Evolutionary conservation across 2,329 filamentous ascomycete genomes (phyloP).

Genomic region (Fusarium aywerte): DNA sequence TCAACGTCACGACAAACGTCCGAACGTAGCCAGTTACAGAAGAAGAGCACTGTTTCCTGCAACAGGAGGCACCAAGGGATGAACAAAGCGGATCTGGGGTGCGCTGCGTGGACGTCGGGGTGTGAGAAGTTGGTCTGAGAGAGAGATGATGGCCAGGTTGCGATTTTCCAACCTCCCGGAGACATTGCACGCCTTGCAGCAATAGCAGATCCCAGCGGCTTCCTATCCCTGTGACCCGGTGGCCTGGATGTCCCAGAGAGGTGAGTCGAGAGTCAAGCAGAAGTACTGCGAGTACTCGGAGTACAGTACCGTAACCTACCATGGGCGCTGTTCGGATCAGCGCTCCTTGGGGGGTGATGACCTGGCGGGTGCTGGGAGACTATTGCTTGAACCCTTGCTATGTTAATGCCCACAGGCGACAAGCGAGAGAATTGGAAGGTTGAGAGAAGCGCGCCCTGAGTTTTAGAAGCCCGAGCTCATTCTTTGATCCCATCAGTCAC

Average conservation of each 20-base stretch:
- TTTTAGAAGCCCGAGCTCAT: slow-evolving; percentile 29
- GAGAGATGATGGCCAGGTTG: slow-evolving; percentile 8
- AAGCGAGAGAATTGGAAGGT: slow-evolving; percentile 32
- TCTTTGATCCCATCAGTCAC: slow-evolving; percentile 32
- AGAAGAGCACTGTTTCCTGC: slow-evolving; percentile 22
- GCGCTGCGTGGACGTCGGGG: slow-evolving; percentile 9
- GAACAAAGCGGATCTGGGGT: slow-evolving; percentile 16
- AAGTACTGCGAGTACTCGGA: slow-evolving; percentile 5
- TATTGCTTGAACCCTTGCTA: slow-evolving; percentile 25
- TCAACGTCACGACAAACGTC: slow-evolving; percentile 28
- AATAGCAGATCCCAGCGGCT: slow-evolving; percentile 37
- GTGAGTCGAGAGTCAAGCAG: slow-evolving; percentile 17
- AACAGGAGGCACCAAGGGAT: slow-evolving; percentile 26
- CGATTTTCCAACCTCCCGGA: slow-evolving; percentile 38
- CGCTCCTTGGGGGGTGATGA: slow-evolving; percentile 16
- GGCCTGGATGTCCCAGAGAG: slow-evolving; percentile 36
- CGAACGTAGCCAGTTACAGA: slow-evolving; percentile 19
- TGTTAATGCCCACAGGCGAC: slow-evolving; percentile 19
- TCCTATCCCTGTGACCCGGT: slow-evolving; percentile 36
- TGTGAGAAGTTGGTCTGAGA: slow-evolving; percentile 23
- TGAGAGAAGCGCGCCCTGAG: slow-evolving; percentile 34
- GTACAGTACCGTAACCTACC: not conserved
- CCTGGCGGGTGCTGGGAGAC: slow-evolving; percentile 16
- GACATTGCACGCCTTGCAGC: slow-evolving; percentile 33
- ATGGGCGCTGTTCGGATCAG: slow-evolving; percentile 29